A percentile compares a stretch with the other conserved stretches of the same genome.
phyloP scores from a whole-genome alignment of 768 basidiomycete species.

The Leccinum subgranulosum region DNA sequence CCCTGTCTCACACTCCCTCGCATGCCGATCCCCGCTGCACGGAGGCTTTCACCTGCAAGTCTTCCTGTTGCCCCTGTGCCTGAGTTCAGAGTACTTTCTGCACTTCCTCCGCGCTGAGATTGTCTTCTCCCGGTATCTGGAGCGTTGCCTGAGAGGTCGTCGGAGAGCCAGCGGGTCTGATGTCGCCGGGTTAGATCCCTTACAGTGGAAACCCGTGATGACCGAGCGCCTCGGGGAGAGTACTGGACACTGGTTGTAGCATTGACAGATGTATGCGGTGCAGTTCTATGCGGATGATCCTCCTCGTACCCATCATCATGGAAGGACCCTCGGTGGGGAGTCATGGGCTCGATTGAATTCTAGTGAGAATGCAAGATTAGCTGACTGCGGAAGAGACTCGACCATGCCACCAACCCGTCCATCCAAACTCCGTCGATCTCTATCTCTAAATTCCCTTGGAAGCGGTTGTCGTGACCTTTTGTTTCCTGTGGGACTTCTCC shows the following conservation, averaged over 20 bases:
- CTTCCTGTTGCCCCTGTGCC: conserved; percentile 44
- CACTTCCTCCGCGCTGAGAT: conserved; percentile 61
- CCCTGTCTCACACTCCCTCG: conserved; percentile 28
- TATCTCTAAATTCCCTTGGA: conserved; percentile 47
- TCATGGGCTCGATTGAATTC: conserved; percentile 38
- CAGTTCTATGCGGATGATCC: conserved; percentile 23
- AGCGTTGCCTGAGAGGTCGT: conserved; percentile 37
- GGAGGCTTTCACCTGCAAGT: conserved; percentile 63
- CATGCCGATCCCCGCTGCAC: conserved; percentile 65
- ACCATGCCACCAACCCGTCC: conserved; percentile 35
- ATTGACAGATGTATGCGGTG: conserved; percentile 20
- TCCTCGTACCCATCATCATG: conserved; percentile 22
- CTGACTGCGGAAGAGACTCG: neutral
- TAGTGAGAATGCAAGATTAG: conserved; percentile 12
- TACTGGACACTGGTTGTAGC: conserved; percentile 21
- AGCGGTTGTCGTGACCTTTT: conserved; percentile 48
- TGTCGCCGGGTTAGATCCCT: conserved; percentile 48
- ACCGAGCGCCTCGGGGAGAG: conserved; percentile 30
- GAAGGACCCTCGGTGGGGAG: conserved; percentile 33
- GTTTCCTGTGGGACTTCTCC: conserved; percentile 45
- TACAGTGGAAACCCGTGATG: conserved; percentile 43
- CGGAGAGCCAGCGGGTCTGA: conserved; percentile 53
- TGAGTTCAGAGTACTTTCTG: conserved; percentile 57
- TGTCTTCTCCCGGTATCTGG: conserved; percentile 47
- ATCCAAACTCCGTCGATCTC: conserved; percentile 37